Evolutionary conservation across 108 stramenopile species (phyloP).

Genomic region (Fragilaria crotonensis): DNA sequence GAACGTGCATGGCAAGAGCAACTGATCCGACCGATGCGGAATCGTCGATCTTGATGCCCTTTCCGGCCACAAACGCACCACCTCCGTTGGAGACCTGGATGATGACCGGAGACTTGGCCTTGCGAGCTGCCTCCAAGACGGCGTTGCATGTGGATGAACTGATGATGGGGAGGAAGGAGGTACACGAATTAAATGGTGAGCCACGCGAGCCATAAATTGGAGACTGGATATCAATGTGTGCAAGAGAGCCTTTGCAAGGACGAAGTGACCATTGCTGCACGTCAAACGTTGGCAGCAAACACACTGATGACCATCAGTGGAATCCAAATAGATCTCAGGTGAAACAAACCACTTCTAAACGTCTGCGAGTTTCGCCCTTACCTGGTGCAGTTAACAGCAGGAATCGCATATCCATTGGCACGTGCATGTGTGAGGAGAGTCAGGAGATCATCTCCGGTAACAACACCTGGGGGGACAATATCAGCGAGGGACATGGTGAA

Average conservation of each 20-base stretch:
- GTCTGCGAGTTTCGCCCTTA: conserved; percentile 19
- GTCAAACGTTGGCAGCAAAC: too few species aligned
- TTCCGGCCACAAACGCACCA: conserved; percentile 83
- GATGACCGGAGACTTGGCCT: conserved; percentile 85
- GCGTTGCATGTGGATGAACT: conserved; percentile 91
- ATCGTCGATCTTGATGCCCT: conserved; percentile 81
- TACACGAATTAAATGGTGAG: too few species aligned
- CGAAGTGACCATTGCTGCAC: too few species aligned
- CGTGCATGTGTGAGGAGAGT: conserved; percentile 86
- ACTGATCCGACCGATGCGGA: conserved; percentile 85
- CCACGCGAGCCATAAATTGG: too few species aligned
- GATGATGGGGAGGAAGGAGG: conserved; percentile 7
- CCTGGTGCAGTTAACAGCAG: conserved; percentile 95
- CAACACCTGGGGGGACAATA: conserved; percentile 53
- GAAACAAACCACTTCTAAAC: too few species aligned
- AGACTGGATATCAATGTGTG: too few species aligned
- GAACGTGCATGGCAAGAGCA: conserved; percentile 92
- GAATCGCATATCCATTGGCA: conserved; percentile 85
- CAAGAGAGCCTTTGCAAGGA: too few species aligned
- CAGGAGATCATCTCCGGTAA: conserved; percentile 77
- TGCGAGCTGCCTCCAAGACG: conserved; percentile 83
- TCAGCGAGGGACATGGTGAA: conserved; percentile 28
- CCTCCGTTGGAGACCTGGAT: conserved; percentile 92
- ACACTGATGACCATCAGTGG: too few species aligned
- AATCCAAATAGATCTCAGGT: too few species aligned